Conservation (phyloP, 108 stramenopile species). For the Bacterosira constricta region DNA sequence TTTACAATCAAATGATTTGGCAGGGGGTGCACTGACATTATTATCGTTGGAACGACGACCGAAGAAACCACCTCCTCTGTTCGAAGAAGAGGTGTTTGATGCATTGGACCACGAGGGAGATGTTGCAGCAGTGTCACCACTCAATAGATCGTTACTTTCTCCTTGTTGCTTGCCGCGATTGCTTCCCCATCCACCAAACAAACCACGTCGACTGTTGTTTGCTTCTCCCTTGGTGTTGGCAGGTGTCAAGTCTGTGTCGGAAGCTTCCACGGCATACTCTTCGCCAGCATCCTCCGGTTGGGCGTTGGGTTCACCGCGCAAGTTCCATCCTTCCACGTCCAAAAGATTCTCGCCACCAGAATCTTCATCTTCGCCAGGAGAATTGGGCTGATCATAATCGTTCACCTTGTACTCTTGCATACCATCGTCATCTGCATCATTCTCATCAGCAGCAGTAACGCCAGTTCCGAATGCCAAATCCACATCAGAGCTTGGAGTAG, state of each 20-base stretch:
- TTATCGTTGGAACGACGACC: not conserved
- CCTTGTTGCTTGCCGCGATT: not conserved
- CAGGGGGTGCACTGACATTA: not conserved
- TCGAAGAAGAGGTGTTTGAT: not conserved
- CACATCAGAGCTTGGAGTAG: not conserved
- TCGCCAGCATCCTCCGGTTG: constrained; percentile 8
- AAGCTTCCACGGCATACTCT: not conserved
- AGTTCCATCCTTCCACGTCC: constrained; percentile 41
- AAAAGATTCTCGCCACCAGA: constrained; percentile 10
- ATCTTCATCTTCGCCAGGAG: constrained; percentile 18
- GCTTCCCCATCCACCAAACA: constrained; percentile 17
- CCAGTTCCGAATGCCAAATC: not conserved
- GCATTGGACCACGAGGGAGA: constrained; percentile 15
- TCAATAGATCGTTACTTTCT: not conserved
- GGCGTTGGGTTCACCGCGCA: constrained; percentile 4
- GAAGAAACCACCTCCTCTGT: not conserved
- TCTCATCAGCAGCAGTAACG: not conserved
- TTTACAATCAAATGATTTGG: not conserved
- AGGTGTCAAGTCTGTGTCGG: not conserved
- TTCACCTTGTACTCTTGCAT: not conserved
- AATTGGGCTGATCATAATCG: not conserved
- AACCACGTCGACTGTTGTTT: constrained; percentile 15
- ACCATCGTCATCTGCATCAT: not conserved
- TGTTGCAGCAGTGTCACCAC: not conserved
- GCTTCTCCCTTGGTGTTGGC: not conserved